Base-by-base conservation (phyloP, 2,329 filamentous ascomycete genomes). In the Aspergillus thermomutatus region DNA sequence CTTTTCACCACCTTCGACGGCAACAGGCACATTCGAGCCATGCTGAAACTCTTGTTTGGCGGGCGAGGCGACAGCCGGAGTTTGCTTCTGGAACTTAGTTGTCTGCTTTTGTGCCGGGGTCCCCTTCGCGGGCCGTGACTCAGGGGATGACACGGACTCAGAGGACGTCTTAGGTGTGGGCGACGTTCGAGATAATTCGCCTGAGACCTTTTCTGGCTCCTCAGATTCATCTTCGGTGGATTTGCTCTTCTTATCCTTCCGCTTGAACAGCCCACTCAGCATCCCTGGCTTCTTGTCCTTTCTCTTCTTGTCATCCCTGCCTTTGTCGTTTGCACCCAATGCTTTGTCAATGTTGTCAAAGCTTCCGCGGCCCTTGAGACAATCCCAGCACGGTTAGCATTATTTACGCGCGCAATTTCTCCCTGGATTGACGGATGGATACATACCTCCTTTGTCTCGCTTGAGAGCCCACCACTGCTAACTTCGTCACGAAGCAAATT, bases 401-500 rank as follows among this genome's bases (percentile, higher is more conserved):
- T 27, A 14, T 21, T 21, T 34, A 45, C 17, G 17, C 3, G 41
- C 17, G 19, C 21, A 14, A 26, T 9, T 14, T 28, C 11, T 21
- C 14, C 7, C 19, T 5, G 11, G 23, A 27, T 17, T 34, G 25
- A 23, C 34, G 34, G 21, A 23, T 11, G 34, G 31, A 17, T 17
- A 56, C 60, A 56, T 68, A 77, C 75, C 64, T 78, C 77, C 71
- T 71, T 77, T 50, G 66, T 60, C 17, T 78, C 75, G 45, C 52
- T 67, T 11, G 66, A 56, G 26, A 67, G 56, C n/a, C 53, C 50
- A 21, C 56, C 64, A 49, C 57, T 66, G 58, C 61, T 73, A 10
- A 79, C 78, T 62, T 97, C 92, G 64, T 97, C 93, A 45, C 93
- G 87, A 43, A 97, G 79, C 53, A 99, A 77, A 65, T 96, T 96